A percentile compares a stretch with the other conserved stretches of the same genome.
Evolutionary conservation across 2,329 filamentous ascomycete genomes (phyloP).

Genomic region (Xylaria sp.): DNA sequence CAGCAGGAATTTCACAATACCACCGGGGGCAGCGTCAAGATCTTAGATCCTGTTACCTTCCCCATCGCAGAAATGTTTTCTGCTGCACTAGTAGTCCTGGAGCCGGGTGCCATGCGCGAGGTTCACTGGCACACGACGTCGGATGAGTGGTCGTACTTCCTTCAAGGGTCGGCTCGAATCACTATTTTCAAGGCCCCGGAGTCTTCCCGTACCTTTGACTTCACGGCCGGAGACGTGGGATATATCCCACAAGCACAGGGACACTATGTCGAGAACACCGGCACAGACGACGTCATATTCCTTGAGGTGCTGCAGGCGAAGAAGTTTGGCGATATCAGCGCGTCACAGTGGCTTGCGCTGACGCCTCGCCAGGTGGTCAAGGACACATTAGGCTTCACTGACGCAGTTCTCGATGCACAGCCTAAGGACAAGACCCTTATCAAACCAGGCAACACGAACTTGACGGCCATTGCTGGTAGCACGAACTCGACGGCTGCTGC

Average conservation of each 20-base stretch:
- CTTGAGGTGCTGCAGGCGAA: constrained; percentile 68
- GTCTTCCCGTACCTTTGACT: constrained; percentile 67
- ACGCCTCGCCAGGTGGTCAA: constrained; percentile 68
- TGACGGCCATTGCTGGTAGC: constrained; percentile 52
- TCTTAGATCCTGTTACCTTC: constrained; percentile 67
- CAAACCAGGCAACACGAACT: constrained; percentile 55
- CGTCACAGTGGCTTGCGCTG: constrained; percentile 68
- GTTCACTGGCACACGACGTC: constrained; percentile 71
- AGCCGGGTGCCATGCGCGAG: constrained; percentile 73
- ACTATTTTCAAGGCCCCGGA: constrained; percentile 65
- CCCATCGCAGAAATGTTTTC: constrained; percentile 67
- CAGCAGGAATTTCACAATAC: constrained; percentile 62
- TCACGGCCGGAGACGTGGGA: constrained; percentile 68
- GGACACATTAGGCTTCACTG: constrained; percentile 62
- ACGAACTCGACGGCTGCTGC: constrained; percentile 51
- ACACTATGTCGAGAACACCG: constrained; percentile 72
- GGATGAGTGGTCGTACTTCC: constrained; percentile 72
- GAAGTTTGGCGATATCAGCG: constrained; percentile 64
- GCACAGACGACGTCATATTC: constrained; percentile 66
- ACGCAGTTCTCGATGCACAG: constrained; percentile 52
- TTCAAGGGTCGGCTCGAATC: constrained; percentile 65
- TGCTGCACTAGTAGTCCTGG: constrained; percentile 65
- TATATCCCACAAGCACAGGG: constrained; percentile 66
- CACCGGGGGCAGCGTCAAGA: constrained; percentile 68
- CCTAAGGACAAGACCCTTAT: constrained; percentile 58